Evolutionary conservation across 306 rosid species (phyloP).

Genomic region (Castanea sativa): DNA sequence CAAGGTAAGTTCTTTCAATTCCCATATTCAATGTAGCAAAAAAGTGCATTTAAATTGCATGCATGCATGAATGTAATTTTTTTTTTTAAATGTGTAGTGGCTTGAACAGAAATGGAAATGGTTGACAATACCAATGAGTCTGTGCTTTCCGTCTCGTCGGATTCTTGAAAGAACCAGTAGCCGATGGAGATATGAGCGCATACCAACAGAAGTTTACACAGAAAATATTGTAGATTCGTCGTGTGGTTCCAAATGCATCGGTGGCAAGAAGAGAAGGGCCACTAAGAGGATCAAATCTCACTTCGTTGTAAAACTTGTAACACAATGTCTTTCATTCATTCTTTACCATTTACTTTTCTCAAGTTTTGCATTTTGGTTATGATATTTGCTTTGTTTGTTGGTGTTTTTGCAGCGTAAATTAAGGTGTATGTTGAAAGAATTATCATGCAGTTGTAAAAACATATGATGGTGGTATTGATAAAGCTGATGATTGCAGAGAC

Average conservation of each 20-base stretch:
- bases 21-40: not conserved
- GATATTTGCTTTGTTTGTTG: not conserved
- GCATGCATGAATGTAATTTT: not conserved
- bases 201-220: not conserved
- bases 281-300: not conserved
- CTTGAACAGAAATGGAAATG: not conserved
- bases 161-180: not conserved
- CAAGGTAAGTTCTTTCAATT: not conserved
- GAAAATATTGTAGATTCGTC: not conserved
- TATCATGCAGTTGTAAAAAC: not conserved
- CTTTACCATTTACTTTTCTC: not conserved
- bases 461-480: too few species aligned
- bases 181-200: not conserved
- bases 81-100: not conserved
- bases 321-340: not conserved
- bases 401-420: not conserved
- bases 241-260: not conserved
- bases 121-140: not conserved
- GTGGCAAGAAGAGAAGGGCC: not conserved
- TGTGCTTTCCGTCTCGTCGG: not conserved
- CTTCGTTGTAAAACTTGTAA: not conserved
- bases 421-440: constrained; percentile 1
- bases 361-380: not conserved
- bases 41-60: not conserved
- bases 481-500: not conserved